Percentiles rank a stretch among this genome's conserved stretches.
Evolutionary conservation across 768 basidiomycete species (phyloP).

Genomic region (Piloderma croceum): DNA sequence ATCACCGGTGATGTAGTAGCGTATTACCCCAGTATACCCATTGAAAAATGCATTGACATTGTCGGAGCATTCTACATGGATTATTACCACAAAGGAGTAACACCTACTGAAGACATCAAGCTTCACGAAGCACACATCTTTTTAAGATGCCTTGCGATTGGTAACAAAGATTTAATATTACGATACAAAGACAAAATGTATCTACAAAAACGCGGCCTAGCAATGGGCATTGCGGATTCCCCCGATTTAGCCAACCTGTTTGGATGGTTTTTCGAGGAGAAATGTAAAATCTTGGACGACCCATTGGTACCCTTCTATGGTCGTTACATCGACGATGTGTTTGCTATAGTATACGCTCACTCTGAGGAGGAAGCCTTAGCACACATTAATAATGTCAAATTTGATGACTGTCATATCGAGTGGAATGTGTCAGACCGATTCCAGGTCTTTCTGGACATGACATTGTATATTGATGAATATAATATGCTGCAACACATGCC

Average conservation of each 20-base stretch:
- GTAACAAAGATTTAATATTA: conserved; percentile 17
- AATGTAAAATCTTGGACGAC: too few species aligned
- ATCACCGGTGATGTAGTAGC: conserved; percentile 32
- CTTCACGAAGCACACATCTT: conserved; percentile 10
- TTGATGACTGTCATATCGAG: conserved; percentile 23
- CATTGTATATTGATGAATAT: too few species aligned
- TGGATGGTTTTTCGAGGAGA: too few species aligned
- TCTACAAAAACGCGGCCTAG: conserved; percentile 22
- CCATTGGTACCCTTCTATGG: too few species aligned
- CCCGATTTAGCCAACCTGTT: conserved; percentile 32
- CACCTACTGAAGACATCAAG: background rate
- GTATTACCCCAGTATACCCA: conserved; percentile 24
- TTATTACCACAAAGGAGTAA: conserved; percentile 3
- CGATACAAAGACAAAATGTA: conserved; percentile 18
- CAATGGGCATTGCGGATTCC: conserved; percentile 27
- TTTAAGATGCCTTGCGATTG: conserved; percentile 9
- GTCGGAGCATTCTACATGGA: conserved; percentile 14
- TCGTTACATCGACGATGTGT: too few species aligned
- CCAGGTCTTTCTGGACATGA: too few species aligned
- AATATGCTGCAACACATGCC: too few species aligned
- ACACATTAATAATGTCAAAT: too few species aligned
- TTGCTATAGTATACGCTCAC: too few species aligned
- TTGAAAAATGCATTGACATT: conserved; percentile 16
- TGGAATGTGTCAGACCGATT: too few species aligned
- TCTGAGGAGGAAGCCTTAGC: too few species aligned